phyloP scores from a whole-genome alignment of 2,329 filamentous ascomycete species.

The Talaromyces sp. region DNA sequence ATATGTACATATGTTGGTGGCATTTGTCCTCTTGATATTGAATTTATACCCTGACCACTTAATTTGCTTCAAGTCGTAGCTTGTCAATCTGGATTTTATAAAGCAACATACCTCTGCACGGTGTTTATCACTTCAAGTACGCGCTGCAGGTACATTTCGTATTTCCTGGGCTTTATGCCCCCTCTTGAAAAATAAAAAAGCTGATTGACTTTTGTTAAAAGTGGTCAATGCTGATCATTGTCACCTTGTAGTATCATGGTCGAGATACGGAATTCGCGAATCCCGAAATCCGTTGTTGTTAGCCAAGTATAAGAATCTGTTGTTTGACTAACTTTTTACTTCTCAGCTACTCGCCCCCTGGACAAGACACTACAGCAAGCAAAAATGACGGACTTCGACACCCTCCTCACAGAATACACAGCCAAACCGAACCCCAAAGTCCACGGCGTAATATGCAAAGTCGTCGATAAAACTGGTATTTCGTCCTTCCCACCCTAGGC shows the following conservation, averaged over 20 bases:
- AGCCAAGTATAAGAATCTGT: not conserved
- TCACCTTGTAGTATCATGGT: not conserved
- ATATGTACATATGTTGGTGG: not conserved
- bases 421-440: not conserved
- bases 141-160: not conserved
- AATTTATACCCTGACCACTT: not conserved
- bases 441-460: not conserved
- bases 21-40: not conserved
- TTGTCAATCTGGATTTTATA: not conserved
- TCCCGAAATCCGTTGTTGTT: not conserved
- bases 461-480: not conserved
- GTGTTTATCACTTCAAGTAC: not conserved
- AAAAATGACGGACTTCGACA: not conserved
- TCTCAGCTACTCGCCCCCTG: not conserved
- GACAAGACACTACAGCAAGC: not conserved
- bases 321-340: too few relatives aligned
- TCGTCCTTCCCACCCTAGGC: not conserved
- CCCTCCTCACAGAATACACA: not conserved
- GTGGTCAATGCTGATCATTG: not conserved
- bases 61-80: not conserved
- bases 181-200: too few relatives aligned
- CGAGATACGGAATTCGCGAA: not conserved
- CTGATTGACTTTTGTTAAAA: not conserved
- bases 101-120: not conserved
- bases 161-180: too few relatives aligned